phyloP scores from a whole-genome alignment of 2,329 filamentous ascomycete species.

The Nectriaceae sp. region DNA sequence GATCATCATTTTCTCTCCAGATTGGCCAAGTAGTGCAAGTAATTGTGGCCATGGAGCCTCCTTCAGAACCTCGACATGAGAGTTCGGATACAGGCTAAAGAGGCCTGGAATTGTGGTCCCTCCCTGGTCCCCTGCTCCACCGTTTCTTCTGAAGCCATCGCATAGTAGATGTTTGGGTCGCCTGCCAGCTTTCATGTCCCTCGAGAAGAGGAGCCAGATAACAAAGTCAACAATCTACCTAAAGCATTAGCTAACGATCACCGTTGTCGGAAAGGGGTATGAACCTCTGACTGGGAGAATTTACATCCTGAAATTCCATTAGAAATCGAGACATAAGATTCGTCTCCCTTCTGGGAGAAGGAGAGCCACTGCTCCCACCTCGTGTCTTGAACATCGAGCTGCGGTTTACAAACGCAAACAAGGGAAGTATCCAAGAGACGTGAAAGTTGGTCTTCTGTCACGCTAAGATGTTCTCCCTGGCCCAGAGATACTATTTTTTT shows the following conservation, averaged over 20 bases:
- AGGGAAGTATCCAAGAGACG: slow-evolving; percentile 69
- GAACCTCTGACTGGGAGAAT: slow-evolving; percentile 66
- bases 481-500: slow-evolving; percentile 56
- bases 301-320: slow-evolving; percentile 44
- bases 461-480: slow-evolving; percentile 22
- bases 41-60: slow-evolving; percentile 73
- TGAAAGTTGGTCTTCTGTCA: slow-evolving; percentile 47
- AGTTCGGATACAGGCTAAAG: slow-evolving; percentile 65
- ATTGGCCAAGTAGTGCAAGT: slow-evolving; percentile 71
- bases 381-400: slow-evolving; percentile 32
- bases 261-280: not conserved
- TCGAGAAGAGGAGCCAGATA: slow-evolving; percentile 75
- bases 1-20: slow-evolving; percentile 76
- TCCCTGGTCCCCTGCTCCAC: slow-evolving; percentile 29
- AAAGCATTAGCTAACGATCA: slow-evolving; percentile 13
- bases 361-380: slow-evolving; percentile 58
- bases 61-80: slow-evolving; percentile 69
- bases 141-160: slow-evolving; percentile 71
- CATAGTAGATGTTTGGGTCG: slow-evolving; percentile 77
- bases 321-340: slow-evolving; percentile 56
- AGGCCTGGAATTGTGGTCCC: slow-evolving; percentile 64
- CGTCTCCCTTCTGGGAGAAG: slow-evolving; percentile 65
- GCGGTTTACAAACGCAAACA: slow-evolving; percentile 52
- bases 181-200: slow-evolving; percentile 43
- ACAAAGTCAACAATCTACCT: slow-evolving; percentile 74